Percentiles rank a stretch among this genome's conserved stretches.
Evolutionary conservation across 345 rosid species (phyloP).

Genomic region (Theobroma cacao): DNA sequence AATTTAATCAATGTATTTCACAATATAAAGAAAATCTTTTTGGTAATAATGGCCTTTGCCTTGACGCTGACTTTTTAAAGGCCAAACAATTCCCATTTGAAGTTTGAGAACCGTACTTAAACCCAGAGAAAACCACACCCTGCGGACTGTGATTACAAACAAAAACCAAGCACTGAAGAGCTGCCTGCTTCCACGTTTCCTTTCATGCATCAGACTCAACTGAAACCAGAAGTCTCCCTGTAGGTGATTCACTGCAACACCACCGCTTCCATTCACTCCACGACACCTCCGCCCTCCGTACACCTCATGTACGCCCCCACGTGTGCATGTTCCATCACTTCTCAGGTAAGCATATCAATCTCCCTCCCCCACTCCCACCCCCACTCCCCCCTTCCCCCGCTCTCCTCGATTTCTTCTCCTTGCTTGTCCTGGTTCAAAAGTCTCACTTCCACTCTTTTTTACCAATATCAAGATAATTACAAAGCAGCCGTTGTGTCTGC

Average conservation of each 20-base stretch:
- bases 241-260: neutral
- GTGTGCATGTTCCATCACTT: neutral
- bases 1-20: too few species aligned
- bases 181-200: slow-evolving; percentile 3
- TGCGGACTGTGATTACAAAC: neutral
- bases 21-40: too few species aligned
- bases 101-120: too few species aligned
- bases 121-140: neutral
- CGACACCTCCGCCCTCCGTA: neutral
- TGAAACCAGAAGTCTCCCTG: too few species aligned
- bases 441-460: neutral
- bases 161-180: neutral
- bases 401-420: slow-evolving; percentile 12
- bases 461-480: slow-evolving; percentile 5
- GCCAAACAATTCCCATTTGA: too few species aligned
- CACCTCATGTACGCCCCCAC: neutral
- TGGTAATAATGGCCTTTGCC: too few species aligned
- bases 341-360: neutral
- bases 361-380: too few species aligned
- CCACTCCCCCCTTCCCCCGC: too few species aligned
- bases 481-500: slow-evolving; percentile 1
- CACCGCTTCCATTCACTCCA: neutral
- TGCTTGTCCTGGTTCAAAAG: slow-evolving; percentile 7
- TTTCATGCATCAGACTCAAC: neutral
- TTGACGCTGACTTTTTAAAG: too few species aligned